phyloP scores from a whole-genome alignment of 2,329 filamentous ascomycete genomes.

The Aspergillus hiratsukae region DNA sequence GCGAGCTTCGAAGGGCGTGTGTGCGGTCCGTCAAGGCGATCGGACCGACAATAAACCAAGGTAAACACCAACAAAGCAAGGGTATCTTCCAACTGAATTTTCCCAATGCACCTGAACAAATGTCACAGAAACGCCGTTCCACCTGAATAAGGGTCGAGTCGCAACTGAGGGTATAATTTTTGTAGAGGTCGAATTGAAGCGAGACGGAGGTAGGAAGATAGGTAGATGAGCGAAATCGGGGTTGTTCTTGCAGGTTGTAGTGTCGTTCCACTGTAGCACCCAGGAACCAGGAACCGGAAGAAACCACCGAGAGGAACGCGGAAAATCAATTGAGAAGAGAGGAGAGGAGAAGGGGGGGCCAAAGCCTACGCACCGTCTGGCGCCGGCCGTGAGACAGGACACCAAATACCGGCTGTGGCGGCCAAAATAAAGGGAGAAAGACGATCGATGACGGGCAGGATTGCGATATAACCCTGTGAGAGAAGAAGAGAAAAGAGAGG shows the following conservation, averaged over 20 bases:
- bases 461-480: constrained; percentile 20
- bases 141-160: constrained; percentile 17
- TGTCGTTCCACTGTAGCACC: constrained; percentile 2
- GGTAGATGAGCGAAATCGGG: constrained; percentile 7
- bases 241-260: background rate
- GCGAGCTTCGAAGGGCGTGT: constrained; percentile 21
- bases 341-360: constrained; percentile 29
- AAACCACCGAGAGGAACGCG: constrained; percentile 11
- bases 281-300: constrained; percentile 15
- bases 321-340: constrained; percentile 18
- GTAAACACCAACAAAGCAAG: constrained; percentile 29
- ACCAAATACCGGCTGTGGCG: constrained; percentile 44
- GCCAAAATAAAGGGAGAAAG: constrained; percentile 32
- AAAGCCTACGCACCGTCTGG: constrained; percentile 45
- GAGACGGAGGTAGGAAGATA: constrained; percentile 7
- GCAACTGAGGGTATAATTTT: constrained; percentile 15
- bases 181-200: constrained; percentile 7
- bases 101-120: constrained; percentile 24
- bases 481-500: constrained; percentile 9
- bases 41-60: constrained; percentile 22
- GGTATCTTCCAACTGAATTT: constrained; percentile 29
- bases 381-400: constrained; percentile 44
- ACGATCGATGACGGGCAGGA: constrained; percentile 32
- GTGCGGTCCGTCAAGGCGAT: constrained; percentile 24
- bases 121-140: constrained; percentile 22